Evolutionary conservation across 139 green algal species (phyloP), one percentile per base, ranked within the genome.

Genomic region (Choricystis sp.): DNA sequence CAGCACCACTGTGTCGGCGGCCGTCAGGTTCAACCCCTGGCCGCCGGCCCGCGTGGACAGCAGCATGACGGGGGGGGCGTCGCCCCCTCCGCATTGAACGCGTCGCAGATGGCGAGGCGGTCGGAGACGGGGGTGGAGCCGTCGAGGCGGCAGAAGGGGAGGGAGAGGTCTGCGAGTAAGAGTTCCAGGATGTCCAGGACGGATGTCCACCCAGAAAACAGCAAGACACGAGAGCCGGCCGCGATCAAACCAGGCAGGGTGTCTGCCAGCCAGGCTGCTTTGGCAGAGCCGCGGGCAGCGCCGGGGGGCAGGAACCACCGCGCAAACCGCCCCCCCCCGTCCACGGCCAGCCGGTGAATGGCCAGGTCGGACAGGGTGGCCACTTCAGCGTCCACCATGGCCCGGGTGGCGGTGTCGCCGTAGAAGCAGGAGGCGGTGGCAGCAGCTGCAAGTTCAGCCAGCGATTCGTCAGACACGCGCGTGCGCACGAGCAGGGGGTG

Each of bases 1-100:
- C 65, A 97, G 69, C 61, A 97, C 85, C 59, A 97, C 91, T 0
- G 89, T 95, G 77, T 97, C 89, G 4, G 91, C 91, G 25, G 89
- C 89, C 4, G 83, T 94, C 27, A 97, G 82, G 78, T 97, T 97
- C 49, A 97, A 77, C 20, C 91, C 91, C 76, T 93, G 83, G 2
- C 90, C 90, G 26, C 90, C 90, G 24, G 90, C 90, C 22, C 90
- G 82, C 14, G 91, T 97, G 49, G 87, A 93, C 24, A 97, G 78
- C 69, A 98, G 74, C 59, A 98, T 94, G 26, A 82, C 77, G 75
- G 95, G 16, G 40, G 9, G 40, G 40, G 40, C 9, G 40, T 52
- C 40, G 40, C 40, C 40, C 9, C 16, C 40, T 9, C 40, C 40
- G 40, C 40, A 63, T 85, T 82, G 82, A 85, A 95, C 64, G 62